Percentiles rank a stretch among this genome's conserved stretches.
Conservation (phyloP, 1,284 basidiomycete species). For the Cutaneotrichosporon cutaneum region DNA sequence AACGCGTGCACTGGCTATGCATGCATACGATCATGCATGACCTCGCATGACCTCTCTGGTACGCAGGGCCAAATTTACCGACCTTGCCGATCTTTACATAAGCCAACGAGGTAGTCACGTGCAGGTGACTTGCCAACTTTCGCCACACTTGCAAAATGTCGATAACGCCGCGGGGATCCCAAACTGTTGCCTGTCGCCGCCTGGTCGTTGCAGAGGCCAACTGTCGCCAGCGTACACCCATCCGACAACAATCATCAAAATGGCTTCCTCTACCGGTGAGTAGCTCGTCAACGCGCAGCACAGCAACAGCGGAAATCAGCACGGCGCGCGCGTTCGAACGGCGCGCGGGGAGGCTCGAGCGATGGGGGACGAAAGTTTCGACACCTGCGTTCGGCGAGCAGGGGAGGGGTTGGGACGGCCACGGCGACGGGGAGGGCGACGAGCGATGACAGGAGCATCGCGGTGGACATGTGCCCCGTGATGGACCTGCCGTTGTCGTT, state of each 20-base stretch:
- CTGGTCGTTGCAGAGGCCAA: not conserved
- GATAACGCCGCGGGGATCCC: not conserved
- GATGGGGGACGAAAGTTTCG: not conserved
- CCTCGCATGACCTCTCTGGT: too few species aligned
- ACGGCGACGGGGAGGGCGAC: not conserved
- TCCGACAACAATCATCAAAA: conserved; percentile 22
- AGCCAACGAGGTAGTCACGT: not conserved
- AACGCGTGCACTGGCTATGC: too few species aligned
- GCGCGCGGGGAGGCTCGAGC: not conserved
- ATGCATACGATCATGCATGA: too few species aligned
- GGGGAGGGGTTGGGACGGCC: not conserved
- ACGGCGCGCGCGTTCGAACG: conserved; percentile 2
- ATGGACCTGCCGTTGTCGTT: not conserved
- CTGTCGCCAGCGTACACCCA: conserved; percentile 8
- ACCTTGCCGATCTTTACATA: too few species aligned
- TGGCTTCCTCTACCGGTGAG: conserved; percentile 26
- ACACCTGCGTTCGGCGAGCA: not conserved
- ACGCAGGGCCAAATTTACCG: too few species aligned
- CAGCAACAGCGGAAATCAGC: not conserved
- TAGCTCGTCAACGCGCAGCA: conserved; percentile 1
- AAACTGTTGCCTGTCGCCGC: not conserved
- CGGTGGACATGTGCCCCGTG: not conserved
- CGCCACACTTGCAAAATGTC: not conserved
- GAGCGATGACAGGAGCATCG: not conserved
- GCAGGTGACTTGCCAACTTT: too few species aligned